Base-by-base conservation (phyloP, 2,329 filamentous ascomycete species). In the Boeremia exigua region DNA sequence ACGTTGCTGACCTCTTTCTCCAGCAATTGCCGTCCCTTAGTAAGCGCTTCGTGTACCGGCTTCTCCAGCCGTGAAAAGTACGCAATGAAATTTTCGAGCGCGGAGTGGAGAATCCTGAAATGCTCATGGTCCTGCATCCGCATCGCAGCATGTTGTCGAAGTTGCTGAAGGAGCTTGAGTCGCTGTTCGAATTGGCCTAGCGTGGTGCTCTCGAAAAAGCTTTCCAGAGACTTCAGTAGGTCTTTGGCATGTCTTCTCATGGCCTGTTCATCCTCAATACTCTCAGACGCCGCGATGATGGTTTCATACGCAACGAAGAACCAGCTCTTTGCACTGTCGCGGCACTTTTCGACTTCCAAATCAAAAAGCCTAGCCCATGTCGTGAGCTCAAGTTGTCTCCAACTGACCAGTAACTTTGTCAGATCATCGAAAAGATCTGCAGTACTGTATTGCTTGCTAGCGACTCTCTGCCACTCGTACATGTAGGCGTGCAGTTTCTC, bases 281-380 rank as follows among this genome's bases (percentile, higher is more conserved):
- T 83, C 49, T 91, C 80, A 0, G 93, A 89, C 9, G 88, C 88
- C 3, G 87, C 88, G 63, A 99, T 84, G 37, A 96, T 86, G 4
- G 89, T 91, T 75, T 98, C 92, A 68, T 97, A 99, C 1, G 94
- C 92, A 56, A 98, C 84, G 67, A 97, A 99, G 88, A 93, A 99
- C 95, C 95, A 99, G 14, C 89, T 88, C 66, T 87, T 88, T 2
- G 94, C 92, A 68, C 92, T 88, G 44, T 91, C 84, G 19, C 88
- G 81, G 65, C 88, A 92, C 66, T 89, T 92, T 48, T 85, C 82
- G 33, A 87, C 83, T 74, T 99, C 95, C 73, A 90, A 86, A 63
- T 96, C 91, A 57, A 99, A 89, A 3, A 99, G 77, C 37, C 88
- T 90, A 32, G 90, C 88, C 95, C 95, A 99, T 0, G 94, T 97